Base-by-base conservation (phyloP, 2,329 filamentous ascomycete species). In the Lachnellula cervina region DNA sequence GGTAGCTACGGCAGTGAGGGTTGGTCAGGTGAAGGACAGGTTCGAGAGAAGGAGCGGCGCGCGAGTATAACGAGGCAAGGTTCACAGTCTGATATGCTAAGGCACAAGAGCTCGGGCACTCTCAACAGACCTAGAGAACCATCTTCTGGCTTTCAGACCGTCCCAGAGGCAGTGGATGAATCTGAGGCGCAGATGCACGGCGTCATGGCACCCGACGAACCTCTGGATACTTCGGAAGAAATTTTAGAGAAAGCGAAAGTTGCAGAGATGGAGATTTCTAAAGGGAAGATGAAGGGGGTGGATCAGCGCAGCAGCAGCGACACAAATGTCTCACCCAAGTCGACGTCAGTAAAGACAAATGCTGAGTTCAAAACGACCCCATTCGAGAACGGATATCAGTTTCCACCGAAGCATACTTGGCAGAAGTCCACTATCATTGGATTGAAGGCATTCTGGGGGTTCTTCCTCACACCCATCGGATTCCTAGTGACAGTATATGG, bases 401-500 rank as follows among this genome's bases (percentile, higher is more conserved):
- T 85, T 63, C 82, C 81, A 21, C 83, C 81, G 5, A 81, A 77
- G 54, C 82, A 83, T 64, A 73, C 82, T 0, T 82, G 80, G 74
- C 78, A 74, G 37, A 80, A 83, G 55, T 80, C 84, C 1, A 80
- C 82, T 1, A 73, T 70, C 19, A 81, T 84, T 51, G 82, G 80
- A 1, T 66, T 84, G 13, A 74, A 77, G 28, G 79, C 81, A 0
- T 89, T 88, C 67, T 86, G 83, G 82, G 80, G 82, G 51, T 96
- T 90, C 74, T 82, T 88, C 64, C 74, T 81, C 38, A 95, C 89
- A 0, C 87, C 87, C 0, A 71, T 88, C 53, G 90, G 90, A 2
- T 90, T 94, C 68, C 74, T 89, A 52, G 81, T 93, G 42, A 88
- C 85, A 2, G 70, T 96, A 5, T 96, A 95, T 71, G 84, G 87